Conservation (phyloP, 768 basidiomycete genomes). For the Heimioporus sp. region DNA sequence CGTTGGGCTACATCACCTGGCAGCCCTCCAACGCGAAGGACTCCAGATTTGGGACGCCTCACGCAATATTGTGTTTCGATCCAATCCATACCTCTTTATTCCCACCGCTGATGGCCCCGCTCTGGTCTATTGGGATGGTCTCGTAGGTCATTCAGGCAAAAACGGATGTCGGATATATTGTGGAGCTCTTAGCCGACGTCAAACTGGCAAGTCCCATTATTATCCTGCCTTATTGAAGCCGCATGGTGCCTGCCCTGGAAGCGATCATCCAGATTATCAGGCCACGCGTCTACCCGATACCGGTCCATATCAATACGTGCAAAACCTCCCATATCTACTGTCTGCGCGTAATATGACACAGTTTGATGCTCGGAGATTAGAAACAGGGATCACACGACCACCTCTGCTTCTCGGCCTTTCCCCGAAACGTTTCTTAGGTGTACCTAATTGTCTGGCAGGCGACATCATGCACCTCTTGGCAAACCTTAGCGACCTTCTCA, state of each 20-base stretch:
- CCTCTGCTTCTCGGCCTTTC: conserved; percentile 12
- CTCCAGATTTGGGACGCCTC: background rate
- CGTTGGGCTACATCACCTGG: background rate
- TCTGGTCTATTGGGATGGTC: conserved; percentile 29
- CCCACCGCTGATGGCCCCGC: conserved; percentile 30
- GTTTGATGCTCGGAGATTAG: too few relatives aligned
- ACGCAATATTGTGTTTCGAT: background rate
- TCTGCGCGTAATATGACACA: too few relatives aligned
- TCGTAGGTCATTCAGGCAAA: conserved; percentile 33
- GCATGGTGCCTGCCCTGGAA: background rate
- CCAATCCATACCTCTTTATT: conserved; percentile 1
- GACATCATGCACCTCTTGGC: conserved; percentile 43
- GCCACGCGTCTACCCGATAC: too few relatives aligned
- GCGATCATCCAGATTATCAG: too few relatives aligned
- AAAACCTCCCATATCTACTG: too few relatives aligned
- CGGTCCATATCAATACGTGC: too few relatives aligned
- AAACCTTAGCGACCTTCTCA: conserved; percentile 25
- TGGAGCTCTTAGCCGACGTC: conserved; percentile 25
- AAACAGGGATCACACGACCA: too few relatives aligned
- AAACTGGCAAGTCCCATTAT: conserved; percentile 23
- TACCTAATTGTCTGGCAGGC: conserved; percentile 35
- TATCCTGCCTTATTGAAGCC: conserved; percentile 27
- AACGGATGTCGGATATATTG: conserved; percentile 38
- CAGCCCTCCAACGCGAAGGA: background rate
- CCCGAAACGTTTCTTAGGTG: conserved; percentile 12